phyloP scores from a whole-genome alignment of 1,284 basidiomycete species.

The Ceratobasidium sp. region DNA sequence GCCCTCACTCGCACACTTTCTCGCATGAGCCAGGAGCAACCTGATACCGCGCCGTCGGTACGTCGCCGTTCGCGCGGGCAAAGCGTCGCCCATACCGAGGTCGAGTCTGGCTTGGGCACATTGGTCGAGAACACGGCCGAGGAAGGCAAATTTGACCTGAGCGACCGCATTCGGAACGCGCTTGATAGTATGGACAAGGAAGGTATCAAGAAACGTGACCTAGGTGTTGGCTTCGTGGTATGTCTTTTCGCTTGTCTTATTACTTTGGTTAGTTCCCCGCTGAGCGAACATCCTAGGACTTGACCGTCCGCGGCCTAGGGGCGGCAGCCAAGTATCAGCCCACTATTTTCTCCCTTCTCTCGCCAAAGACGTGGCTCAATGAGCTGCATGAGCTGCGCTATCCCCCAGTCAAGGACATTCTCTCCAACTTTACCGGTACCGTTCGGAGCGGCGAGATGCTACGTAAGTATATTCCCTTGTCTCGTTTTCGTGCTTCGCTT shows the following conservation, averaged over 20 bases:
- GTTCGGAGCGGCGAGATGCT: slow-evolving; percentile 71
- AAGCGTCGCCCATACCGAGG: slow-evolving; percentile 1
- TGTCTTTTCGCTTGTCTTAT: neutral
- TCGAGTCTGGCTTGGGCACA: slow-evolving; percentile 25
- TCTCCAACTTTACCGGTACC: slow-evolving; percentile 59
- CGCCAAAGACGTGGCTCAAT: slow-evolving; percentile 56
- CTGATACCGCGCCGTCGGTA: neutral
- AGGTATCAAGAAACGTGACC: slow-evolving; percentile 47
- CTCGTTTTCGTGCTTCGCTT: slow-evolving; percentile 8
- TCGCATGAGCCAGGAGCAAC: slow-evolving; percentile 35
- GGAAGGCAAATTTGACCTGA: slow-evolving; percentile 39
- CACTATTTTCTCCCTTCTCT: slow-evolving; percentile 61
- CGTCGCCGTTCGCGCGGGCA: slow-evolving; percentile 13
- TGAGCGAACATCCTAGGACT: slow-evolving; percentile 59
- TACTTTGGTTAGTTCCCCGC: neutral
- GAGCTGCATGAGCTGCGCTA: slow-evolving; percentile 56
- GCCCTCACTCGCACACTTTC: slow-evolving; percentile 34
- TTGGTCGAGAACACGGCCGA: slow-evolving; percentile 27
- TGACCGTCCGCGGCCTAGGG: slow-evolving; percentile 65
- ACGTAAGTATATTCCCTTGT: slow-evolving; percentile 57
- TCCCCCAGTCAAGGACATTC: slow-evolving; percentile 63
- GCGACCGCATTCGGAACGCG: slow-evolving; percentile 13
- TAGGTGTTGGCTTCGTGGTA: slow-evolving; percentile 49
- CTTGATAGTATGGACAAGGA: slow-evolving; percentile 43
- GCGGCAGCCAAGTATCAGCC: slow-evolving; percentile 60